These are phyloP conservation scores for Colletotrichum destructivum DNA, from an alignment of 2,329 filamentous ascomycete genomes.

Conservation along the genomic window DNA sequence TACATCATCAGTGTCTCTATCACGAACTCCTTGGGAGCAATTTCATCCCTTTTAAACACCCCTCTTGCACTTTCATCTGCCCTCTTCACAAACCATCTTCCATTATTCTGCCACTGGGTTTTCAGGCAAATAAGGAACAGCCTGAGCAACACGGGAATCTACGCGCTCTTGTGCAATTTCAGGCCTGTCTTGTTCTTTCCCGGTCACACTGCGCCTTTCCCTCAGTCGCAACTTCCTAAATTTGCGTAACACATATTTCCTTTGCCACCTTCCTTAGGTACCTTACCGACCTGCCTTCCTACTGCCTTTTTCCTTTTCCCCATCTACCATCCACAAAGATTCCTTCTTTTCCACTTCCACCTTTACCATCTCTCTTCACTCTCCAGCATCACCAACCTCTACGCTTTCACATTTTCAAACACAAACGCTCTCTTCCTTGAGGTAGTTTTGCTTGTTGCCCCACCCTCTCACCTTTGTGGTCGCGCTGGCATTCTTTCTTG, in stretches of 20 bases:
- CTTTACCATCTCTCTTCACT: not conserved
- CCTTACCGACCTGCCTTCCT: not conserved
- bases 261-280: not conserved
- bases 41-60: not conserved
- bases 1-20: not conserved
- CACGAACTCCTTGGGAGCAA: not conserved
- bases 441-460: slow-evolving; percentile 14
- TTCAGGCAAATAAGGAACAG: not conserved
- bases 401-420: not conserved
- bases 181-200: slow-evolving; percentile 19
- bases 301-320: slow-evolving; percentile 13
- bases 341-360: slow-evolving; percentile 23
- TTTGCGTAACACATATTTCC: slow-evolving; percentile 32
- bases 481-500: not conserved
- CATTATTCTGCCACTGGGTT: not conserved
- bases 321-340: slow-evolving; percentile 2
- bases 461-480: not conserved
- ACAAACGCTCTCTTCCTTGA: slow-evolving; percentile 12
- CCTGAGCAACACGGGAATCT: not conserved
- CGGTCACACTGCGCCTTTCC: slow-evolving; percentile 33
- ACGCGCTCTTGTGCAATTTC: slow-evolving; percentile 14
- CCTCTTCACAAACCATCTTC: not conserved
- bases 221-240: slow-evolving; percentile 29
- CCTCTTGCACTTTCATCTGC: not conserved
- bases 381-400: not conserved